A percentile compares a stretch with the other conserved stretches of the same genome.
These are phyloP conservation scores for Saccharomycopsis fodiens DNA, from an alignment of 805 yeast species.

Conservation along the genomic window DNA sequence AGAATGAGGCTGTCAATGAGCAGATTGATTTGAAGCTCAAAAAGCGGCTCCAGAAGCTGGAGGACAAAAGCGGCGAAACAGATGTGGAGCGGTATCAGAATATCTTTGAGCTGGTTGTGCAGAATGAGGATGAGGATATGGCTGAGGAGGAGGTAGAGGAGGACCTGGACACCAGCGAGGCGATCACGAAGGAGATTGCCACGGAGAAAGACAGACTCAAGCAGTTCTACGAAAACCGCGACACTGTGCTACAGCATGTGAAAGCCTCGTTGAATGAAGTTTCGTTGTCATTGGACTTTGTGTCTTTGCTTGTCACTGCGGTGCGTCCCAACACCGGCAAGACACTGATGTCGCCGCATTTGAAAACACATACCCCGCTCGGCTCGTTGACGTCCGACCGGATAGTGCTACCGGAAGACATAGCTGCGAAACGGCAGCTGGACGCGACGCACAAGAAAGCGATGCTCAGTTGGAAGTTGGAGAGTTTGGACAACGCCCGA, in stretches of 20 bases:
- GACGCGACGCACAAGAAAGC: conserved; percentile 24
- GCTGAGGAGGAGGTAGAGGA: neutral
- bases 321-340: conserved; percentile 81
- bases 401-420: conserved; percentile 23
- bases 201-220: conserved; percentile 22
- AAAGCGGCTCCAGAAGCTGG: neutral
- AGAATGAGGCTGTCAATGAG: conserved; percentile 13
- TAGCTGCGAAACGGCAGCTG: neutral
- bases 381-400: conserved; percentile 56
- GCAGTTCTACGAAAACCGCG: conserved; percentile 40
- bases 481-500: conserved; percentile 54
- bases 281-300: conserved; percentile 79
- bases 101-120: conserved; percentile 3
- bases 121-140: neutral
- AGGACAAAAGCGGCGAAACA: neutral
- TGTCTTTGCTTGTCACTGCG: conserved; percentile 73
- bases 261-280: conserved; percentile 79
- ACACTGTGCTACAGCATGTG: conserved; percentile 45
- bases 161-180: neutral
- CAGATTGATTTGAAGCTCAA: conserved; percentile 3
- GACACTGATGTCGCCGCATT: conserved; percentile 80
- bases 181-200: conserved; percentile 7
- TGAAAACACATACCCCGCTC: conserved; percentile 63
- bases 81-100: conserved; percentile 3
- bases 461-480: conserved; percentile 80